A percentile compares a stretch with the other conserved stretches of the same genome.
phyloP scores from a whole-genome alignment of 169 alveolate species.

The Plasmodium gonderi region DNA sequence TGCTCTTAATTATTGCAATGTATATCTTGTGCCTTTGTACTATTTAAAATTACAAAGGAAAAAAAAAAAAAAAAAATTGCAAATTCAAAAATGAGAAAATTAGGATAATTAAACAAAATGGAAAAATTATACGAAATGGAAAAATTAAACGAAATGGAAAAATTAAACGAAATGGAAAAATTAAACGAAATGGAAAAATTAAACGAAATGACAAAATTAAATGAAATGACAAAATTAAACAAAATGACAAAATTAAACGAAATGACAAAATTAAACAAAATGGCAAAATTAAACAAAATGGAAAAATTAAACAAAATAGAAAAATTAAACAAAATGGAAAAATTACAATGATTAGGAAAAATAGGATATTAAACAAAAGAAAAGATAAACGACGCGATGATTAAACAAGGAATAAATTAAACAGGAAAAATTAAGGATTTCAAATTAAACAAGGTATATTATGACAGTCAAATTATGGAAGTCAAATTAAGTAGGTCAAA shows the following conservation, averaged over 20 bases:
- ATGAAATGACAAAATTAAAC: neutral
- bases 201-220: neutral
- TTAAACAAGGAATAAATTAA: neutral
- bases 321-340: neutral
- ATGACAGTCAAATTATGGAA: neutral
- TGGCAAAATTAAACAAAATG: neutral
- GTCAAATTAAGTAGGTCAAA: neutral
- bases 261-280: neutral
- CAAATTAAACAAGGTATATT: neutral
- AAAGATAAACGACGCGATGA: neutral
- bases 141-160: neutral
- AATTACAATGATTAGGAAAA: neutral
- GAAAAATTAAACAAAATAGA: neutral
- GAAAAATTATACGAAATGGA: neutral
- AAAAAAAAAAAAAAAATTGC: constrained; percentile 24
- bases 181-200: neutral
- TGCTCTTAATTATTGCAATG: constrained; percentile 19
- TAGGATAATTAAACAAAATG: neutral
- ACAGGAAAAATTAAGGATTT: neutral
- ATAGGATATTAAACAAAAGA: neutral
- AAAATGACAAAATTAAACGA: neutral
- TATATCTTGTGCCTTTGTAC: neutral
- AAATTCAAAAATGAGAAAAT: neutral
- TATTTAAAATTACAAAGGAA: neutral
- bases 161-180: neutral